Percentiles rank a stretch among this genome's conserved stretches.
These are phyloP conservation scores for Teratosphaeria destructans DNA, from an alignment of 2,329 filamentous ascomycete genomes.

Conservation along the genomic window DNA sequence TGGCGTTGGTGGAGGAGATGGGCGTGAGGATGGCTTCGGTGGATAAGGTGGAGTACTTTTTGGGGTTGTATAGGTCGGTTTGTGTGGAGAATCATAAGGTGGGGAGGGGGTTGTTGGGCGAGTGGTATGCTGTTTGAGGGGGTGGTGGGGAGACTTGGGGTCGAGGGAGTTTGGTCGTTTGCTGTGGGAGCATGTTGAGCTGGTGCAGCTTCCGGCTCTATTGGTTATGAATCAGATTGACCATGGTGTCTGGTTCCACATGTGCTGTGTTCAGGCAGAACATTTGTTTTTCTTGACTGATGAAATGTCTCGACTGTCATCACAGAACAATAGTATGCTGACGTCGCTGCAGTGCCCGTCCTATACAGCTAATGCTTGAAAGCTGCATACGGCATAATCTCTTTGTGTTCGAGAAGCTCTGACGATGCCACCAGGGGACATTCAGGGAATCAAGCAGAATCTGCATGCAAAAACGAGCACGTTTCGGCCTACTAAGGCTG, in stretches of 20 bases:
- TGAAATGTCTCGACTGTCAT: too few relatives aligned
- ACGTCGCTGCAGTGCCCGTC: too few relatives aligned
- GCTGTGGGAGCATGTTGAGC: background rate
- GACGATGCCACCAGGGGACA: background rate
- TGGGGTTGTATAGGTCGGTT: background rate
- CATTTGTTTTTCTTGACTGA: too few relatives aligned
- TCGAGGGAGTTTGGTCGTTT: background rate
- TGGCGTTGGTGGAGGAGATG: background rate
- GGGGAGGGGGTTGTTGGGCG: background rate
- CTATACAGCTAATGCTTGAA: too few relatives aligned
- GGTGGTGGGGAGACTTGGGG: background rate
- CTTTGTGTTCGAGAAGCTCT: background rate
- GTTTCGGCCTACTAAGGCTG: background rate
- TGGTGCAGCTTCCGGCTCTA: background rate
- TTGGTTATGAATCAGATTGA: too few relatives aligned
- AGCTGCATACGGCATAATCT: background rate
- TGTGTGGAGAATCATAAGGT: background rate
- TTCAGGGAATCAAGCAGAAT: background rate
- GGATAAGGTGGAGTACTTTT: background rate
- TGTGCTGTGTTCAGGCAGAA: too few relatives aligned
- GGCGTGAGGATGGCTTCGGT: background rate
- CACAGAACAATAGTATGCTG: too few relatives aligned
- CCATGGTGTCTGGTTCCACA: too few relatives aligned
- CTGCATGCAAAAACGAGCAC: background rate
- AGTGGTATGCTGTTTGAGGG: background rate